Conservation (phyloP, 2,329 filamentous ascomycete species). For the Cercospora zeae-maydis region DNA sequence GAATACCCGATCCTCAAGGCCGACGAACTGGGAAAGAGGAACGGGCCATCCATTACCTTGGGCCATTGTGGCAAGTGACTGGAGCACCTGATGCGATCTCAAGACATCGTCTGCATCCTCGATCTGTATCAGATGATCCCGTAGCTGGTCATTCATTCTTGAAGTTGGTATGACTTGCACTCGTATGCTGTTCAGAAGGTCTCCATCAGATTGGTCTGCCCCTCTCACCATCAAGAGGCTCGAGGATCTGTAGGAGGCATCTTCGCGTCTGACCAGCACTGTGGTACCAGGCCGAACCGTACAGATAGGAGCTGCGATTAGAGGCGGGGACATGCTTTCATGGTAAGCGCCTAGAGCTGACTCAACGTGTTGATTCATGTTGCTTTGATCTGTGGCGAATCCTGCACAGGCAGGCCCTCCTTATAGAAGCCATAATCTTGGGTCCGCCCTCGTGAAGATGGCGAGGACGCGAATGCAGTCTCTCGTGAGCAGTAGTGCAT, state of each 20-base stretch:
- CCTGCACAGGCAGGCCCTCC: too few relatives aligned
- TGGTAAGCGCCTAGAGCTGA: background rate
- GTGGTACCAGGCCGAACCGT: background rate
- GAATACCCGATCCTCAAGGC: background rate
- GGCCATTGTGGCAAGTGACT: background rate
- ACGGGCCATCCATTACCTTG: background rate
- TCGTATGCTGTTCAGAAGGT: background rate
- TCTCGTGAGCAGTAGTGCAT: background rate
- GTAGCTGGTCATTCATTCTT: background rate
- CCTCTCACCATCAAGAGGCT: background rate
- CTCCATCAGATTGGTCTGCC: background rate
- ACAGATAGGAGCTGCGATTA: background rate
- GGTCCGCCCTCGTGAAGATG: background rate
- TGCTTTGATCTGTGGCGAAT: background rate
- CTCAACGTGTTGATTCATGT: background rate
- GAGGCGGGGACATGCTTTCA: background rate
- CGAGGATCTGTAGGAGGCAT: background rate
- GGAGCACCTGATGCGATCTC: background rate
- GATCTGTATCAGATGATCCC: background rate
- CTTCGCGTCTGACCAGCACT: background rate
- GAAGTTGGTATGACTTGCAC: background rate
- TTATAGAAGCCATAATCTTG: background rate
- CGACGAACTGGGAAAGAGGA: background rate
- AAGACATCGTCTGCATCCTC: slow-evolving; percentile 4
- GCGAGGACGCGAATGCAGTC: background rate